These are phyloP conservation scores for Tanacetum coccineum DNA, from an alignment of 129 eudicot genomes.

Conservation along the genomic window DNA sequence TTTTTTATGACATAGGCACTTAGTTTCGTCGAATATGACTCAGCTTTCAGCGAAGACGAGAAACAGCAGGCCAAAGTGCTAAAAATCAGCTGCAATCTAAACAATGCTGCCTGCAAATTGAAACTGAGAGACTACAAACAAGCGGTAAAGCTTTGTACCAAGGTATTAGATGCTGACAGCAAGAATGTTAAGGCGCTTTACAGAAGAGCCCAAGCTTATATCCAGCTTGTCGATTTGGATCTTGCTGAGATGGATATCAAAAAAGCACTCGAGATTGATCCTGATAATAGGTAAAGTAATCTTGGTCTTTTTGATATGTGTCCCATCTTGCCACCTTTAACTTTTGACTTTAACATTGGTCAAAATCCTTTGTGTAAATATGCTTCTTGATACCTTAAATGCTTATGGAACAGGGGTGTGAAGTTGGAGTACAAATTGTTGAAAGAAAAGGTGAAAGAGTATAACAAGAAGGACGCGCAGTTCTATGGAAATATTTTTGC, in stretches of 20 bases:
- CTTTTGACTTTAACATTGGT: slow-evolving; percentile 7
- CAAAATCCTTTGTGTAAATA: neutral
- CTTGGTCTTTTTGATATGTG: neutral
- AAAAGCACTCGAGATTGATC: slow-evolving; percentile 61
- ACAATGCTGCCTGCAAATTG: slow-evolving; percentile 75
- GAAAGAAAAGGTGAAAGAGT: slow-evolving; percentile 44
- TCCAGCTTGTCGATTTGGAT: slow-evolving; percentile 52
- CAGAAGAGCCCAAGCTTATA: slow-evolving; percentile 65
- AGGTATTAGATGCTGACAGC: slow-evolving; percentile 63
- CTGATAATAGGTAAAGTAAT: slow-evolving; percentile 62
- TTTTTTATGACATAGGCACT: slow-evolving; percentile 47
- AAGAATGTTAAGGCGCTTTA: slow-evolving; percentile 59
- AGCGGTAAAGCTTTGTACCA: slow-evolving; percentile 51
- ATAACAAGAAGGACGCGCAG: slow-evolving; percentile 32
- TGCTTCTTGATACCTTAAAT: slow-evolving; percentile 1
- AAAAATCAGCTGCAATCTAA: slow-evolving; percentile 48
- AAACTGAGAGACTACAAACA: slow-evolving; percentile 49
- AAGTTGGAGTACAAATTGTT: slow-evolving; percentile 42
- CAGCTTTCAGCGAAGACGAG: slow-evolving; percentile 46
- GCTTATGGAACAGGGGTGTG: slow-evolving; percentile 32
- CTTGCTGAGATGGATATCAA: slow-evolving; percentile 60
- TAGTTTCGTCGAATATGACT: slow-evolving; percentile 57
- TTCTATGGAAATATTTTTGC: slow-evolving; percentile 34
- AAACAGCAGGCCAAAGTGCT: slow-evolving; percentile 41
- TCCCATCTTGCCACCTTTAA: neutral